phyloP scores from a whole-genome alignment of 192 early-diverging fungal species.

The Dimargaris verticillata region DNA sequence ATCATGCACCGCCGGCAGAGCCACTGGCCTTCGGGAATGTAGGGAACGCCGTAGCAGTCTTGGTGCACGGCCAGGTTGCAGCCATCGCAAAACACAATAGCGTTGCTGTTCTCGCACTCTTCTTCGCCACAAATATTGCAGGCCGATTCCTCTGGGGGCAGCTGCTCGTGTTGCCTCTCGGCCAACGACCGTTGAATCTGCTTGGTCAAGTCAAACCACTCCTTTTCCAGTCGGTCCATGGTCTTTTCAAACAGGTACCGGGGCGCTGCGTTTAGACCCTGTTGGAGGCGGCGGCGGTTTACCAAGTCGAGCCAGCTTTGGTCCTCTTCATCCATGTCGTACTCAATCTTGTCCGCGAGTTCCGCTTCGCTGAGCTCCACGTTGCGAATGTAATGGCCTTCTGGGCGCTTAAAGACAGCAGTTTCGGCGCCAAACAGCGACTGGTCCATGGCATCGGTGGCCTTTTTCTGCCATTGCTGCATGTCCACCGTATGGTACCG shows the following conservation, averaged over 20 bases:
- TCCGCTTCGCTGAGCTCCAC: conserved; percentile 31
- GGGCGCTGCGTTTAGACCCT: conserved; percentile 1
- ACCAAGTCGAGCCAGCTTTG: conserved; percentile 51
- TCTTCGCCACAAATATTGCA: conserved; percentile 95
- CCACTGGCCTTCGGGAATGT: conserved; percentile 99
- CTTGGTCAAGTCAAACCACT: conserved; percentile 89
- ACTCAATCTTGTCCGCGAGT: conserved; percentile 57
- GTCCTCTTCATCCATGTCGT: conserved; percentile 97
- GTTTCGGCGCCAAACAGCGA: background rate
- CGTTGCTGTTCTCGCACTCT: conserved; percentile 98
- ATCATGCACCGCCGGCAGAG: conserved; percentile 95
- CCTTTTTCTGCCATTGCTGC: conserved; percentile 1
- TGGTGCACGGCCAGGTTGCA: conserved; percentile 99
- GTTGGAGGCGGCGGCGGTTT: conserved; percentile 43
- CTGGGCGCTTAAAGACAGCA: conserved; percentile 34
- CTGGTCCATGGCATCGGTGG: background rate
- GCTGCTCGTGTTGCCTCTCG: conserved; percentile 29
- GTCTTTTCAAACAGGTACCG: conserved; percentile 57
- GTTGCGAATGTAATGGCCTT: conserved; percentile 56
- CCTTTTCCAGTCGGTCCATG: conserved; percentile 86
- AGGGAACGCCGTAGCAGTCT: conserved; percentile 98
- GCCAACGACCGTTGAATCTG: conserved; percentile 52
- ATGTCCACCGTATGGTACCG: conserved; percentile 14
- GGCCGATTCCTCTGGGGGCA: conserved; percentile 62
- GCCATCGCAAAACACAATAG: conserved; percentile 98